Evolutionary conservation across 2,329 filamentous ascomycete genomes (phyloP).

Genomic region (Nemania bipapillata): DNA sequence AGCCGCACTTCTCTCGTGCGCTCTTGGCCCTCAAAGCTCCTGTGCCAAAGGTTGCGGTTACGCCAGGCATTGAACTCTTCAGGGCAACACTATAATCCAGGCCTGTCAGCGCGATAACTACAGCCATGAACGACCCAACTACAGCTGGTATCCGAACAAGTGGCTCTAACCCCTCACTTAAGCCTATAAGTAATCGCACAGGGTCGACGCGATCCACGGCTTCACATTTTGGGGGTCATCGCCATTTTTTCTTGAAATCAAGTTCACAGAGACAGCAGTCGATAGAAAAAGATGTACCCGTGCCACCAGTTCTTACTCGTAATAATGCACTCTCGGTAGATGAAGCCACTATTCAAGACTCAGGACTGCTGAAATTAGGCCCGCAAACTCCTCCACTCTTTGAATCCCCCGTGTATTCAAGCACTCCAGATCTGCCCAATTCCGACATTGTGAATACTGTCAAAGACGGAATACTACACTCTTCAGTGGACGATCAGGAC

Average conservation of each 20-base stretch:
- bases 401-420: neutral
- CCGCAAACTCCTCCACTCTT: neutral
- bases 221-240: conserved; percentile 39
- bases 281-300: conserved; percentile 43
- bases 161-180: conserved; percentile 44
- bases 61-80: neutral
- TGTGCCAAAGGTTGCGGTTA: neutral
- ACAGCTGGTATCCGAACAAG: conserved; percentile 33
- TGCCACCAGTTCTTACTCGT: conserved; percentile 46
- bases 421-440: neutral
- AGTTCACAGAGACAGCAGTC: conserved; percentile 31
- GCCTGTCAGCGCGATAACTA: neutral
- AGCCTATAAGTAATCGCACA: conserved; percentile 39
- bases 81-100: neutral
- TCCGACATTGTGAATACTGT: neutral
- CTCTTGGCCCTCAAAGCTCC: neutral
- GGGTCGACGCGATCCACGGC: conserved; percentile 42
- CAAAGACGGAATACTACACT: neutral
- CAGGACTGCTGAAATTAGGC: neutral
- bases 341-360: neutral
- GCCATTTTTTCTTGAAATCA: conserved; percentile 45
- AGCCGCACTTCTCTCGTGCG: too few species aligned
- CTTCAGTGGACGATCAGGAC: conserved; percentile 12
- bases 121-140: conserved; percentile 38
- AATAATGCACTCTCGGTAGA: conserved; percentile 3